Evolutionary conservation across 108 stramenopile species (phyloP).

Genomic region (Pseudonitzschia multiseries): DNA sequence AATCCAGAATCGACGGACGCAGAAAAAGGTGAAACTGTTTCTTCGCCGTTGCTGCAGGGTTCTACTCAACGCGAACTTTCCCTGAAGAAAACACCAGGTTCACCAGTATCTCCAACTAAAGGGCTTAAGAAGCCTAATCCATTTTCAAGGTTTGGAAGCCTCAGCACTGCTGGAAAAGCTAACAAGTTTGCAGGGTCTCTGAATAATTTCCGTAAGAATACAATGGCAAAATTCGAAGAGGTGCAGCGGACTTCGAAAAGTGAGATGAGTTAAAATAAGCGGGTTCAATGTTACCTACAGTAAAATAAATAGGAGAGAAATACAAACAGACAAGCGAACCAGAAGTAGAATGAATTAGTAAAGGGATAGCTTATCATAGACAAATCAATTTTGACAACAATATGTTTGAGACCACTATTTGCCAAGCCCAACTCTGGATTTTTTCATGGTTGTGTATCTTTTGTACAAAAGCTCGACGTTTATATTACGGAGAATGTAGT

Average conservation of each 20-base stretch:
- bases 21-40: not conserved
- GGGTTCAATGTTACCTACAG: not conserved
- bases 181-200: slow-evolving; percentile 8
- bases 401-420: too few relatives aligned
- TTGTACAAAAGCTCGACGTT: too few relatives aligned
- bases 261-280: not conserved
- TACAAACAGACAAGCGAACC: too few relatives aligned
- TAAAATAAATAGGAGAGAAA: not conserved
- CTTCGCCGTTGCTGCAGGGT: not conserved
- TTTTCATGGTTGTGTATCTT: too few relatives aligned
- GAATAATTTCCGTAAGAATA: slow-evolving; percentile 10
- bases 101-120: not conserved
- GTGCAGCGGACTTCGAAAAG: not conserved
- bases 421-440: too few relatives aligned
- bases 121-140: not conserved
- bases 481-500: too few relatives aligned
- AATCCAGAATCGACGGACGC: not conserved
- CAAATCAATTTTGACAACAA: too few relatives aligned
- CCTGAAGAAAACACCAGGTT: not conserved
- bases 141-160: slow-evolving; percentile 8
- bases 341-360: too few relatives aligned
- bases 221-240: slow-evolving; percentile 1
- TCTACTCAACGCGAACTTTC: not conserved
- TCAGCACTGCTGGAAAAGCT: not conserved
- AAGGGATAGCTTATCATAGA: too few relatives aligned